Conservation (phyloP, 345 rosid species). For the Odontarrhena argentea region DNA sequence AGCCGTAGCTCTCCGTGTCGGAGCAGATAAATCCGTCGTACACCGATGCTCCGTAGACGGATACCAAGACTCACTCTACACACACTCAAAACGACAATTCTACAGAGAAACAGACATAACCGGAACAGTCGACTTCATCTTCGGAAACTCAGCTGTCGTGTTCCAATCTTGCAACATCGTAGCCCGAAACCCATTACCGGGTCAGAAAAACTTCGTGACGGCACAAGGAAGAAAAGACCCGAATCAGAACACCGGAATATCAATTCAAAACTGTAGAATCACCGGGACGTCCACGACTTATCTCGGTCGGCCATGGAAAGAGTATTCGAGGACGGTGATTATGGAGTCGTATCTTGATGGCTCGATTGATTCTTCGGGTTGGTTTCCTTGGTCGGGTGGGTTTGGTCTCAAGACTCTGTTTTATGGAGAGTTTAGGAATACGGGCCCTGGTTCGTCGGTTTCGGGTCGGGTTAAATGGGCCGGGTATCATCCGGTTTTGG, state of each 20-base stretch:
- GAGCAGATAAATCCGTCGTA: conserved; percentile 54
- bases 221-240: conserved; percentile 66
- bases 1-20: conserved; percentile 68
- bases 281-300: conserved; percentile 52
- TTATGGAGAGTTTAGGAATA: conserved; percentile 50
- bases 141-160: conserved; percentile 66
- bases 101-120: conserved; percentile 50
- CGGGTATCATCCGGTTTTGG: conserved; percentile 46
- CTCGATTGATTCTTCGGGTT: conserved; percentile 53
- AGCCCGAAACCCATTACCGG: conserved; percentile 47
- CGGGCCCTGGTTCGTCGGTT: conserved; percentile 58
- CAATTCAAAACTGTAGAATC: conserved; percentile 55
- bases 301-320: conserved; percentile 72
- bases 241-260: conserved; percentile 59
- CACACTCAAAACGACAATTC: conserved; percentile 61
- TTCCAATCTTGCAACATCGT: conserved; percentile 60
- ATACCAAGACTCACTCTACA: conserved; percentile 67
- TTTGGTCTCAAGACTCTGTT: conserved; percentile 48
- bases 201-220: conserved; percentile 57
- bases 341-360: conserved; percentile 57
- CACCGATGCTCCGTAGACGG: conserved; percentile 50
- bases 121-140: conserved; percentile 70
- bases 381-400: conserved; percentile 48
- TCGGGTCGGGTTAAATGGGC: conserved; percentile 51
- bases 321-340: conserved; percentile 63